Evolutionary conservation across 2,329 filamentous ascomycete species (phyloP), one percentile per base, ranked within the genome.

Genomic region (Exophiala xenobiotica): DNA sequence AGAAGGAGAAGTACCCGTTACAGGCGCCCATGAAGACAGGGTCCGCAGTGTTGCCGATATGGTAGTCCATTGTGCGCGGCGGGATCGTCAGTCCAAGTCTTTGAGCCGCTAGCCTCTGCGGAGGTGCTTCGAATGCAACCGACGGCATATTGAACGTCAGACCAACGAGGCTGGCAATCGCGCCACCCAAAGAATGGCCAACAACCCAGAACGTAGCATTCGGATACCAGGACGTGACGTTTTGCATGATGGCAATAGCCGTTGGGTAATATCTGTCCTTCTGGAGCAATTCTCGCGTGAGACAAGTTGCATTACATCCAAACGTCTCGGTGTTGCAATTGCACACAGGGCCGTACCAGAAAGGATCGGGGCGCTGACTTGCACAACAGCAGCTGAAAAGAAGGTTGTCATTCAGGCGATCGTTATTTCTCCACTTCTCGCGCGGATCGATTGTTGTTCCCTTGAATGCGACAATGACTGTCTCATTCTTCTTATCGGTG

Each of bases 361-460:
- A 59, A 18, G 54, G 56, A 26, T 58, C 47, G 9, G 50, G 55
- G 7, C 52, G 44, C 35, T 61, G 58, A 1, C 48, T 44, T 11
- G 48, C 55, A 47, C 56, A 61, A 47, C 58, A 60, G 35, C 57
- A 60, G 33, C 57, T 57, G 50, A 59, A 60, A n/a, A 61, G 50
- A 5, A 46, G 46, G 26, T 60, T 59, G 39, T 60, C 59, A 43
- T 60, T 61, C 8, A 59, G 35, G 2, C 49, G 24, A 42, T 60
- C 57, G 19, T 49, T 47, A 14, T 29, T 46, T 8, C 24, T 47
- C 31, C 37, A 45, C 22, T 49, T 49, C 12, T 58, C 46, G 3
- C 48, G 27, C 4, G 57, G 57, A 31, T 56, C 53, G 22, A 58
- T 46, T 6, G 53, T 42, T 3, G 57, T 58, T 2, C 59, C 59